phyloP scores from a whole-genome alignment of 805 yeast genomes.

The Candida maris region DNA sequence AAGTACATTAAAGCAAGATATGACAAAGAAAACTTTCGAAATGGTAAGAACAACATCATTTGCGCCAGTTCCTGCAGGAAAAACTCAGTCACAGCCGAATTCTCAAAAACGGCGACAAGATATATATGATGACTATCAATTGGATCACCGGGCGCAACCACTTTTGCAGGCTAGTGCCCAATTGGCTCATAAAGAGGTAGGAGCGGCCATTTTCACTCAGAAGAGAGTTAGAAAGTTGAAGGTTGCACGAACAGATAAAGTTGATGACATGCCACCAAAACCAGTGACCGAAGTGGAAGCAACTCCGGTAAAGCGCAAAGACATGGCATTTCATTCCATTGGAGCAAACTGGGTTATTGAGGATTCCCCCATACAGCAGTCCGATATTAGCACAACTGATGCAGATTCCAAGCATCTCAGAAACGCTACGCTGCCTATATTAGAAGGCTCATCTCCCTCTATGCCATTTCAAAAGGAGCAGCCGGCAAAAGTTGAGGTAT shows the following conservation, averaged over 20 bases:
- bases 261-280: background rate
- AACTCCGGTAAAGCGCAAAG: conserved; percentile 25
- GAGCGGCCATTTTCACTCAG: conserved; percentile 21
- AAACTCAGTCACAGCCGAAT: conserved; percentile 7
- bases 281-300: conserved; percentile 26
- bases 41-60: conserved; percentile 28
- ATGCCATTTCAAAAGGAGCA: conserved; percentile 3
- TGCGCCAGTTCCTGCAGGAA: conserved; percentile 5
- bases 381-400: background rate
- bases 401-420: background rate
- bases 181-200: no score
- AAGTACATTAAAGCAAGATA: conserved; percentile 15
- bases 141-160: no score
- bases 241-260: conserved; percentile 1
- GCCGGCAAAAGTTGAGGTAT: conserved; percentile 5
- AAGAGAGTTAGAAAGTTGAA: conserved; percentile 16
- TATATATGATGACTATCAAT: no score
- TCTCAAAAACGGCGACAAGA: background rate
- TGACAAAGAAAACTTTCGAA: conserved; percentile 31
- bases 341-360: conserved; percentile 11
- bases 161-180: no score
- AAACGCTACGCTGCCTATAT: background rate
- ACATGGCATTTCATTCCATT: background rate
- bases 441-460: conserved; percentile 6
- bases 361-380: conserved; percentile 20